phyloP scores from a whole-genome alignment of 2,329 filamentous ascomycete species.

The Colletotrichum scovillei region DNA sequence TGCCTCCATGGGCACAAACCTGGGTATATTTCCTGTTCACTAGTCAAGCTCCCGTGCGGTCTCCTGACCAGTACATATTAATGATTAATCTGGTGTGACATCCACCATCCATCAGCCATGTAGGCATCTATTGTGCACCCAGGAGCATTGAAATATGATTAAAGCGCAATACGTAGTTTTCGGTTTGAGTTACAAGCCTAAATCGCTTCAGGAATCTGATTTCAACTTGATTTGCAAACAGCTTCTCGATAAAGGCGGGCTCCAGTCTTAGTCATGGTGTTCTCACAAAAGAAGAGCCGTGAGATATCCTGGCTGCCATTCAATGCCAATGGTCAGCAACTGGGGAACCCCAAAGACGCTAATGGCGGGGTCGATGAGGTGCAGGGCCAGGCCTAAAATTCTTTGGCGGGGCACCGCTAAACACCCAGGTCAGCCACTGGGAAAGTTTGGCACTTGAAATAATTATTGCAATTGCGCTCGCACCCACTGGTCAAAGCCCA shows the following conservation, averaged over 20 bases:
- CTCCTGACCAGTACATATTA: not conserved
- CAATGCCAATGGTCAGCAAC: slow-evolving; percentile 1
- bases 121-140: not conserved
- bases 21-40: too few species aligned
- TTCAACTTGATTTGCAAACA: not conserved
- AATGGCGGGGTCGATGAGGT: slow-evolving; percentile 34
- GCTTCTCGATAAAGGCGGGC: not conserved
- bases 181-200: not conserved
- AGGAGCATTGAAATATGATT: too few species aligned
- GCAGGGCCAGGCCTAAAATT: slow-evolving; percentile 28
- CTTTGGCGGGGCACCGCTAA: slow-evolving; percentile 32
- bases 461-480: slow-evolving; percentile 31
- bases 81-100: too few species aligned
- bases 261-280: not conserved
- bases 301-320: not conserved
- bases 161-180: too few species aligned
- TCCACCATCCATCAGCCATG: not conserved
- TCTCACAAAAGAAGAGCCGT: not conserved
- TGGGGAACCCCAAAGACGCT: slow-evolving; percentile 14
- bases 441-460: slow-evolving; percentile 25
- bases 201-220: not conserved
- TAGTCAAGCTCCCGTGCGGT: not conserved
- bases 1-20: too few species aligned
- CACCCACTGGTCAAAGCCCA: slow-evolving; percentile 21
- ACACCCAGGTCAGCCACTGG: slow-evolving; percentile 7